phyloP scores from a whole-genome alignment of 805 yeast genomes.

The Suhomyces emberorum region DNA sequence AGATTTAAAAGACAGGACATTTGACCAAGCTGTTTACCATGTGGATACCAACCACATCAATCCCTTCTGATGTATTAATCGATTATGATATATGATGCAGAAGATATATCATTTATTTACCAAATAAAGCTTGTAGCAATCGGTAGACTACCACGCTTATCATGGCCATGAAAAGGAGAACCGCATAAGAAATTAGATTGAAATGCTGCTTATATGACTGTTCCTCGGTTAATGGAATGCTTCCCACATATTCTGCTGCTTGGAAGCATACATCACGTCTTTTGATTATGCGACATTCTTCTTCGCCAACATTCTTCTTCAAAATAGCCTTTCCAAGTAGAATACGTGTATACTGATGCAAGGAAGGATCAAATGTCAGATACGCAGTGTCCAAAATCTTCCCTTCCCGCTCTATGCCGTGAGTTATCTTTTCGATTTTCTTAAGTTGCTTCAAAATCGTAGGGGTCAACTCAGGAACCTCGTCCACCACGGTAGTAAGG shows the following conservation, averaged over 20 bases:
- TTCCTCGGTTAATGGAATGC: slow-evolving; percentile 39
- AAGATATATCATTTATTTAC: no score
- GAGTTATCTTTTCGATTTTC: slow-evolving; percentile 37
- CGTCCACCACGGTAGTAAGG: slow-evolving; percentile 31
- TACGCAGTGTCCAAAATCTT: slow-evolving; percentile 27
- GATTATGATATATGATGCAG: no score
- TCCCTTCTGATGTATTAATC: no score
- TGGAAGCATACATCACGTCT: slow-evolving; percentile 38
- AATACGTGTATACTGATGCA: slow-evolving; percentile 35
- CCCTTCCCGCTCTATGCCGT: slow-evolving; percentile 35
- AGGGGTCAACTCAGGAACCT: slow-evolving; percentile 20
- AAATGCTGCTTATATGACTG: slow-evolving; percentile 20
- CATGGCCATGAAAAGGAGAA: slow-evolving; percentile 23
- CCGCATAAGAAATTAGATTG: slow-evolving; percentile 19
- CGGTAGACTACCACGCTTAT: slow-evolving; percentile 26
- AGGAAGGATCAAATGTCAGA: slow-evolving; percentile 30
- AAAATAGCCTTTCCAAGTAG: slow-evolving; percentile 40
- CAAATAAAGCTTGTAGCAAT: slow-evolving; percentile 19
- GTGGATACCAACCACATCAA: no score
- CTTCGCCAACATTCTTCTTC: slow-evolving; percentile 26
- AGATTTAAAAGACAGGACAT: no score
- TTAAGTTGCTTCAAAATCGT: slow-evolving; percentile 26
- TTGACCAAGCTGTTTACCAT: no score
- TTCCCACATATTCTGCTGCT: slow-evolving; percentile 42
- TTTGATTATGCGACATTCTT: slow-evolving; percentile 32